These are phyloP conservation scores for Puccinia hordei DNA, from an alignment of 1,284 basidiomycete genomes.

Conservation along the genomic window DNA sequence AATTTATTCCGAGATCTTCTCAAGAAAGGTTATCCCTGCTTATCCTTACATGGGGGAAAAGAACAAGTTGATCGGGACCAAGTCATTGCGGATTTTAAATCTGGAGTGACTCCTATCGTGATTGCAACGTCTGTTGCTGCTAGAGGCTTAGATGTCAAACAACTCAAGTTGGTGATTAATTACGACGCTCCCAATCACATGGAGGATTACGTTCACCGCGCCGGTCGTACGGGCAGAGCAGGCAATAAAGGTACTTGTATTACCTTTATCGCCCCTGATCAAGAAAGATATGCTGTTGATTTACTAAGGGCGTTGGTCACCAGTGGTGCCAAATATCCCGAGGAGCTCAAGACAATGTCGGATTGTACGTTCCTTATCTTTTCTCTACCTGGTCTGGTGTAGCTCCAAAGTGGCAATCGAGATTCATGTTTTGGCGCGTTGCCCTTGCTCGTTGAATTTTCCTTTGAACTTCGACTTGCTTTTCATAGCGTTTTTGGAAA, in stretches of 20 bases:
- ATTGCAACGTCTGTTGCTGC: slow-evolving; percentile 98
- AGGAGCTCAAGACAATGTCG: slow-evolving; percentile 87
- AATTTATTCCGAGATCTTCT: slow-evolving; percentile 93
- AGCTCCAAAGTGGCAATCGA: slow-evolving; percentile 50
- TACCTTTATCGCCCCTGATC: slow-evolving; percentile 96
- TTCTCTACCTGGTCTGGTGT: neutral
- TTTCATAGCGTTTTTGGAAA: slow-evolving; percentile 76
- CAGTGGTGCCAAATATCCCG: slow-evolving; percentile 77
- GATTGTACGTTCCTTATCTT: slow-evolving; percentile 72
- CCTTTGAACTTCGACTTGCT: neutral
- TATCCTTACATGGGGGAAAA: slow-evolving; percentile 97
- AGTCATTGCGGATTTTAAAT: slow-evolving; percentile 96
- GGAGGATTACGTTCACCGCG: slow-evolving; percentile 99
- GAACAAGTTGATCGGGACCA: slow-evolving; percentile 98
- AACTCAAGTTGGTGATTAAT: slow-evolving; percentile 97
- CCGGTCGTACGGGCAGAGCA: slow-evolving; percentile 93
- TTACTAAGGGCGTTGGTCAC: slow-evolving; percentile 92
- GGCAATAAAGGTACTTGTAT: slow-evolving; percentile 98
- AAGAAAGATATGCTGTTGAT: slow-evolving; percentile 96
- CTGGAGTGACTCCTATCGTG: slow-evolving; percentile 92
- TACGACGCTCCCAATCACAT: slow-evolving; percentile 99
- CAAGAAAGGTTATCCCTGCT: slow-evolving; percentile 89
- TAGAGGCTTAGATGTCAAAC: slow-evolving; percentile 95
- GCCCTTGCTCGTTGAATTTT: too few species aligned
- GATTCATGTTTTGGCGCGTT: too few species aligned